These are phyloP conservation scores for bread wheat (Triticum aestivum) DNA, from an alignment of 176 grass and related monocot species.

Conservation along the genomic window IWGSC_CS_RefSeq_v2.1 NC_057814.1:367795013-367795512, in stretches of 20 bases:
- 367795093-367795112: no score
- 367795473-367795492: background rate
- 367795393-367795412: background rate
- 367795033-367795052: no score
- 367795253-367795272: background rate
- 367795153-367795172: no score
- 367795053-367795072: no score
- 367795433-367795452: background rate
- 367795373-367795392: background rate
- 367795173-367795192: no score
- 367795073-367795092: no score
- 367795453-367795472: constrained; percentile 15
- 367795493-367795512: background rate
- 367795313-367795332: background rate
- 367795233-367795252: background rate
- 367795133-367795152: no score
- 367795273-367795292: background rate
- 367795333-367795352: background rate
- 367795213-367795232: background rate
- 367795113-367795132: no score
- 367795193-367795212: background rate
- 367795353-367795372: background rate
- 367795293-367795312: background rate
- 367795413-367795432: background rate
- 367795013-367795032: no score